Base-by-base conservation (phyloP, 106 monocot genomes). In the Chionographis japonica region DNA sequence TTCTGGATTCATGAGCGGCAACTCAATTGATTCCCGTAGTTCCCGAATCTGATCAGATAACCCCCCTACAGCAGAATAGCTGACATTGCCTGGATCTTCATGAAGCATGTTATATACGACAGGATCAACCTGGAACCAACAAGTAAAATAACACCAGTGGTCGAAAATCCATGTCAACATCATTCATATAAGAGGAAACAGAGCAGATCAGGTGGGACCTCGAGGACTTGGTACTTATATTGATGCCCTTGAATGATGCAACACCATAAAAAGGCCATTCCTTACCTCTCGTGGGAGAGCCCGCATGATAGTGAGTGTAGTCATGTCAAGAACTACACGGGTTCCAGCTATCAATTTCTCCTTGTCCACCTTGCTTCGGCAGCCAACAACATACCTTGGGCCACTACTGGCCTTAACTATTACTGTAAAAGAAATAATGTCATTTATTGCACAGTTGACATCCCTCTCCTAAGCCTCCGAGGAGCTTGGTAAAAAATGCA, bases 51-150 rank as follows among this genome's bases (percentile, higher is more conserved):
- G 90, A 75, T 90, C 90, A 68, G 90, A 90, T 70, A 90, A 80
- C 6, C 90, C 90, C 62, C 86, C 90, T 10, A 90, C 90, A 52
- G 86, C 90, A 55, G 90, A 90, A 69, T 90, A 90, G 71, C 90
- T 90, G 54, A 90, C 73, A 76, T 90, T 90, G 17, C 90, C 90
- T 37, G 90, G 86, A 70, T 90, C 90, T 66, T 90, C 90, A 78
- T 86, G 85, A 66, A 90, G 83, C 90, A 90, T 90, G 65, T 90
- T 90, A 53, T 90, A 90, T 10, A 90, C 90, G 80, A 86, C 86
- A 75, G 90, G 90, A 74, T 90, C 90, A 61, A 90, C 90, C 86
- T 90, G 67, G 8, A 80, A 72, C 9, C 53, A 66, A 43, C n/a
- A 65, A 46, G 2, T 46, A 46, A 46, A 46, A 10, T 46, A 46